A percentile compares a stretch with the other conserved stretches of the same genome.
These are phyloP conservation scores for Phyllosticta paracitricarpa DNA, from an alignment of 2,329 filamentous ascomycete genomes.

Conservation along the genomic window DNA sequence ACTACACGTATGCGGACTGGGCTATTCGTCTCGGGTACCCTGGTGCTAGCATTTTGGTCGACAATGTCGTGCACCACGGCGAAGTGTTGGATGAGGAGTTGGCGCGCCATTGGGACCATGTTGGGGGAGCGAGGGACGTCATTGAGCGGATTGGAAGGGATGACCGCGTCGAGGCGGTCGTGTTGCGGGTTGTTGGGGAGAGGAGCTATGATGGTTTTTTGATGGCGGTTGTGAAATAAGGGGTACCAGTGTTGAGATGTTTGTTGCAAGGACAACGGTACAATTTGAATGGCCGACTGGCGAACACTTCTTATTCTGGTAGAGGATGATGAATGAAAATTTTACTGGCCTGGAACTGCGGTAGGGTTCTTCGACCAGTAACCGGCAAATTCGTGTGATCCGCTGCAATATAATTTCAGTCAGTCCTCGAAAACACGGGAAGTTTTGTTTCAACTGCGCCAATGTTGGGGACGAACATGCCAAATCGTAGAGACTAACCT, in stretches of 20 bases:
- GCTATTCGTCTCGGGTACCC: slow-evolving; percentile 30
- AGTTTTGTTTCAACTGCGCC: no score
- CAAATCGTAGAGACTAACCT: no score
- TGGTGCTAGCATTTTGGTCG: slow-evolving; percentile 37
- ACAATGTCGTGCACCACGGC: slow-evolving; percentile 40
- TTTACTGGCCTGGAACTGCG: no score
- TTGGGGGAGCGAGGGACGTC: slow-evolving; percentile 27
- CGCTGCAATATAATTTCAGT: no score
- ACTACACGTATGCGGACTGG: slow-evolving; percentile 40
- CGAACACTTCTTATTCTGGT: no score
- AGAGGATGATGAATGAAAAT: no score
- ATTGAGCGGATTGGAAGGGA: slow-evolving; percentile 36
- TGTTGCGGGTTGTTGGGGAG: slow-evolving; percentile 38
- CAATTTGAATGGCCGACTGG: no score
- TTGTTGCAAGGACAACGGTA: no score
- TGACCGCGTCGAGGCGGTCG: slow-evolving; percentile 31
- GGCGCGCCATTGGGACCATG: slow-evolving; percentile 15
- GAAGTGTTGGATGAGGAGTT: slow-evolving; percentile 22
- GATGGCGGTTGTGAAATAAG: slow-evolving; percentile 34
- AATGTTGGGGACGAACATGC: no score
- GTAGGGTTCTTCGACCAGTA: no score
- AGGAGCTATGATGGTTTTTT: slow-evolving; percentile 41
- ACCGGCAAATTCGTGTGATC: no score
- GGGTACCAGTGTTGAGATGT: slow-evolving; percentile 18
- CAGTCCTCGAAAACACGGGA: no score